These are phyloP conservation scores for Fusarium caatingaense DNA, from an alignment of 2,329 filamentous ascomycete genomes.

Conservation along the genomic window DNA sequence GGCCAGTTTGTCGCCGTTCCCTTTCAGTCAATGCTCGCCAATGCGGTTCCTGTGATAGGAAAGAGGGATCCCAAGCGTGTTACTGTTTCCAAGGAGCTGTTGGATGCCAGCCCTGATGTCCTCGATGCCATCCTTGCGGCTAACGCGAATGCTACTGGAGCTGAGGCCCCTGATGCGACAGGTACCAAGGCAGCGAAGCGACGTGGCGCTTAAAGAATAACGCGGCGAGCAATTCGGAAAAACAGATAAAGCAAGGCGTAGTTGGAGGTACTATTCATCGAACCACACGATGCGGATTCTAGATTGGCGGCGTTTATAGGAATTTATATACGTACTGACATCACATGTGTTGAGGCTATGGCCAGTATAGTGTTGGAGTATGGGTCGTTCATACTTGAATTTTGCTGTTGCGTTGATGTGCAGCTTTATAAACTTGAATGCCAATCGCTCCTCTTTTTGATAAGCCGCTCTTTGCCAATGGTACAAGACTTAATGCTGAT, in stretches of 20 bases:
- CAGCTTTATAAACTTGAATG: slow-evolving; percentile 1
- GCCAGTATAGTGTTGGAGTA: neutral
- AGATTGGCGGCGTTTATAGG: slow-evolving; percentile 37
- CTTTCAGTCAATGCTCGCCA: slow-evolving; percentile 82
- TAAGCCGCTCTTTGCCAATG: slow-evolving; percentile 5
- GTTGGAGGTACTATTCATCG: neutral
- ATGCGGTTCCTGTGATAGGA: slow-evolving; percentile 73
- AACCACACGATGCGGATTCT: slow-evolving; percentile 6
- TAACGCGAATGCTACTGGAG: slow-evolving; percentile 45
- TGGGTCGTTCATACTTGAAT: neutral
- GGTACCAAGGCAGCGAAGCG: slow-evolving; percentile 59
- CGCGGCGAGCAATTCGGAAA: slow-evolving; percentile 43
- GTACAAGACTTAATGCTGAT: neutral
- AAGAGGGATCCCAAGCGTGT: slow-evolving; percentile 71
- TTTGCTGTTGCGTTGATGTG: neutral
- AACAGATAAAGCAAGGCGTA: neutral
- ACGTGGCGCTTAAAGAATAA: slow-evolving; percentile 52
- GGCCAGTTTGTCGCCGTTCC: slow-evolving; percentile 79
- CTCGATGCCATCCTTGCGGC: slow-evolving; percentile 61
- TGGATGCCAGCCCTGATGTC: slow-evolving; percentile 58
- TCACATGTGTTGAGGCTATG: slow-evolving; percentile 5
- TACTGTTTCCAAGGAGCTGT: slow-evolving; percentile 52
- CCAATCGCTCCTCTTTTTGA: slow-evolving; percentile 2
- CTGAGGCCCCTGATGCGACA: slow-evolving; percentile 48
- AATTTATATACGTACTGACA: slow-evolving; percentile 23